Evolutionary conservation across 306 rosid species (phyloP).

Genomic region (Gastrolobium villosum): DNA sequence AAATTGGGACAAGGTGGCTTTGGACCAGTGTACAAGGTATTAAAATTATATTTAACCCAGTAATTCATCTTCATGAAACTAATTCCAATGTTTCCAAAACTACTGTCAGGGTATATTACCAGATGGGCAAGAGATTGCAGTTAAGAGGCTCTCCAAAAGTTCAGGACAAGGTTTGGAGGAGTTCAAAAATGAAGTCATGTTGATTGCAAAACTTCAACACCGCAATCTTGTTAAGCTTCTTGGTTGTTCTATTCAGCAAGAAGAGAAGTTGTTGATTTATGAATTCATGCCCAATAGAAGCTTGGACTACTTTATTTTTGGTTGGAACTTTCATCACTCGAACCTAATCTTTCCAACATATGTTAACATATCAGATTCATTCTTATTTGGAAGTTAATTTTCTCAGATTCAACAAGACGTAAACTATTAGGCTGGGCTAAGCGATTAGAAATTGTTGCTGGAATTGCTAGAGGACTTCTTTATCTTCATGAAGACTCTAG

Average conservation of each 20-base stretch:
- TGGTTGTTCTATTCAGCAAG: slow-evolving; percentile 56
- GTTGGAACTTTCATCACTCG: slow-evolving; percentile 16
- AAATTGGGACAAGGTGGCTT: slow-evolving; percentile 62
- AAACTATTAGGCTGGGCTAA: slow-evolving; percentile 51
- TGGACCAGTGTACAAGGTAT: slow-evolving; percentile 61
- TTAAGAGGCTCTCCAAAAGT: slow-evolving; percentile 57
- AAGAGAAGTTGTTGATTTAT: slow-evolving; percentile 58
- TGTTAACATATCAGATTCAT: background rate
- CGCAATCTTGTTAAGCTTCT: slow-evolving; percentile 66
- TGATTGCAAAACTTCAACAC: slow-evolving; percentile 55
- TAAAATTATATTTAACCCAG: background rate
- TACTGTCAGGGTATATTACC: slow-evolving; percentile 52
- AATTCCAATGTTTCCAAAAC: background rate
- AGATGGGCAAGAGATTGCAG: slow-evolving; percentile 56
- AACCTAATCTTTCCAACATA: background rate
- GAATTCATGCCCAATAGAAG: slow-evolving; percentile 65
- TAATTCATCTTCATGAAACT: background rate
- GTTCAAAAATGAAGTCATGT: slow-evolving; percentile 56
- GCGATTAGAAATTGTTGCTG: slow-evolving; percentile 54
- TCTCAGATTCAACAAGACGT: slow-evolving; percentile 47
- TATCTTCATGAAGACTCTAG: slow-evolving; percentile 67
- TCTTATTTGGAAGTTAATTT: background rate
- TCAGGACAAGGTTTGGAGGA: slow-evolving; percentile 63
- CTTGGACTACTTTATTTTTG: slow-evolving; percentile 53
- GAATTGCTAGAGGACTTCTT: slow-evolving; percentile 56